Evolutionary conservation across 192 early-diverging fungal species (phyloP), one percentile per base, ranked within the genome.

Genomic region (Coemansia sp.): DNA sequence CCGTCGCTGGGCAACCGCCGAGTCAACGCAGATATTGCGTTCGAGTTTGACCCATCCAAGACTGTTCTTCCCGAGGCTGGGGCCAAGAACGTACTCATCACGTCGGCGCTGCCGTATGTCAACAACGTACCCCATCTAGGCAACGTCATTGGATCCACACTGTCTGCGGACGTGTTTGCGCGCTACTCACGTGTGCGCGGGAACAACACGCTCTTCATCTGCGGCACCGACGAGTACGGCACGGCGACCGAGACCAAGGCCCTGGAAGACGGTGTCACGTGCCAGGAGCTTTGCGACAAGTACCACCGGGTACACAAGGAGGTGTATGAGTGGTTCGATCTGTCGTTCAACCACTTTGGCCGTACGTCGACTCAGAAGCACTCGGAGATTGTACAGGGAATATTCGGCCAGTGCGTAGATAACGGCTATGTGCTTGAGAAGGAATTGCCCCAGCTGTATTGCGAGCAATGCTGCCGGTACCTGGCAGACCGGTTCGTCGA

Each of bases 41-140:
- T 74, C 38, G 41, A 10, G 55, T 74, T 67, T 52, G 75, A 85
- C 68, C 68, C 71, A 13, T 42, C 68, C 13, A 52, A 72, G 57
- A 71, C 31, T 3, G 73, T 85, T 34, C 77, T 85, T 12, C 84
- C 84, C 1, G 40, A 69, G 11, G 67, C 68, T 1, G 84, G 70
- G 10, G 76, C 46, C n/a, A 88, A 90, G 64, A 99, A 99, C 85
- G 82, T 99, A 36, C 85, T 99, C 73, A 92, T 99, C 72, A 99
- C 98, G 10, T 93, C 91, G 43, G 98, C 98, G 8, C 87, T 99
- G 66, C 96, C 98, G 15, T 99, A 98, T 74, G 95, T 97, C 46
- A 99, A 99, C 90, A 99, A 99, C 77, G 90, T 98, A 54, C 98
- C 98, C 43, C 98, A 99, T 72, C 88, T 99, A 74, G 98, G 98